phyloP scores from a whole-genome alignment of 768 basidiomycete genomes.

The Pisolithus sp. region DNA sequence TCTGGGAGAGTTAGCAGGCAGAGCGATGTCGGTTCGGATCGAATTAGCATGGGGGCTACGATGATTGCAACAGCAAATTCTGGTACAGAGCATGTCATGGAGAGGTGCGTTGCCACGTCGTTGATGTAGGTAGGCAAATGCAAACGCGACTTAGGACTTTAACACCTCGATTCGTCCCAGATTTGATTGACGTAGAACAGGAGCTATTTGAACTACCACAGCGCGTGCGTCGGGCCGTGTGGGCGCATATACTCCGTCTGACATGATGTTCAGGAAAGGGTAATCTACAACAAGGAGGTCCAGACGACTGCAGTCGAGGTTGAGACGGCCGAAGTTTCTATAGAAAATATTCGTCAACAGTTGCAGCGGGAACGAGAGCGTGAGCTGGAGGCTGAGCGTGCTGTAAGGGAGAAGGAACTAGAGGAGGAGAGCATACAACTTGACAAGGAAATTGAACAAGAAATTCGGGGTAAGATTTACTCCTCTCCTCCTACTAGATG shows the following conservation, averaged over 20 bases:
- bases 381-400: slow-evolving; percentile 63
- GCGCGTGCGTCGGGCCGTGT: slow-evolving; percentile 46
- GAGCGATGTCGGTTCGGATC: slow-evolving; percentile 56
- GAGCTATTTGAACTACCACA: slow-evolving; percentile 88
- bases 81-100: slow-evolving; percentile 61
- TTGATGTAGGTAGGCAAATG: background rate
- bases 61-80: slow-evolving; percentile 45
- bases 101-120: slow-evolving; percentile 44
- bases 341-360: slow-evolving; percentile 72
- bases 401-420: slow-evolving; percentile 66
- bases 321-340: slow-evolving; percentile 43
- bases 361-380: slow-evolving; percentile 49
- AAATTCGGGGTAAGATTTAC: slow-evolving; percentile 60
- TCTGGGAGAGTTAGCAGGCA: slow-evolving; percentile 67
- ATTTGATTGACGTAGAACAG: slow-evolving; percentile 83
- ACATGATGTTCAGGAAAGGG: slow-evolving; percentile 50
- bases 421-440: slow-evolving; percentile 80
- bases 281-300: slow-evolving; percentile 79
- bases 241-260: background rate
- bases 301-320: slow-evolving; percentile 67
- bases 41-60: slow-evolving; percentile 37
- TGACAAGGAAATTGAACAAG: slow-evolving; percentile 81
- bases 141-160: slow-evolving; percentile 38
- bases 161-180: slow-evolving; percentile 60
- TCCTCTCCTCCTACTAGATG: background rate